Evolutionary conservation across 305 asterid species (phyloP).

Genomic region (Petunia hybrid): DNA sequence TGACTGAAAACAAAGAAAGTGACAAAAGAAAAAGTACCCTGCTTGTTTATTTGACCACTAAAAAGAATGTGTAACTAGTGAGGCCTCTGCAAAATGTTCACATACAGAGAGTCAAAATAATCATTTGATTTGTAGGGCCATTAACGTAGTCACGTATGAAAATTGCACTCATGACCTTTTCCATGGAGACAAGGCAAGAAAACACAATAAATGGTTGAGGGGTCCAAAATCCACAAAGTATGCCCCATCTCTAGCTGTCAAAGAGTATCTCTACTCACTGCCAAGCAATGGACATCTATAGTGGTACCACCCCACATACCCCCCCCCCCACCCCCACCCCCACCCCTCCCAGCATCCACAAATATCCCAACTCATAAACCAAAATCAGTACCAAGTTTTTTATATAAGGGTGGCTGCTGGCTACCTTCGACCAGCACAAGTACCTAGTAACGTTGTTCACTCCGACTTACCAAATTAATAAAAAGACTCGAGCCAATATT

Average conservation of each 20-base stretch:
- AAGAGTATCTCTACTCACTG: neutral
- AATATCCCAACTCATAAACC: neutral
- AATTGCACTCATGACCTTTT: neutral
- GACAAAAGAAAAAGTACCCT: neutral
- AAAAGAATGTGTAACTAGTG: neutral
- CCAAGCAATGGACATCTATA: neutral
- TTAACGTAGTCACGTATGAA: neutral
- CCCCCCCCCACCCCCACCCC: neutral
- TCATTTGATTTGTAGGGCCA: conserved; percentile 20
- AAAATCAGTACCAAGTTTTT: neutral
- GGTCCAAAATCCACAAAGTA: conserved; percentile 17
- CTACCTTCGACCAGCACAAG: no score
- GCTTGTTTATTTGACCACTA: neutral
- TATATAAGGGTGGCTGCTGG: no score
- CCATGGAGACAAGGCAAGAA: neutral
- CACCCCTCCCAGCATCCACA: neutral
- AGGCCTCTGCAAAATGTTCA: neutral
- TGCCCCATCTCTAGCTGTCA: conserved; percentile 28
- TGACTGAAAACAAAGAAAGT: neutral
- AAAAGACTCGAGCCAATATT: neutral
- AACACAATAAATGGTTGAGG: conserved; percentile 14
- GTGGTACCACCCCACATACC: neutral
- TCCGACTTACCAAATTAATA: no score
- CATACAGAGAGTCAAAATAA: conserved; percentile 14
- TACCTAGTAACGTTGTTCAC: no score